These are phyloP conservation scores for Trichoderma orchidacearum DNA, from an alignment of 495 filamentous ascomycete genomes.

Conservation along the genomic window DNA sequence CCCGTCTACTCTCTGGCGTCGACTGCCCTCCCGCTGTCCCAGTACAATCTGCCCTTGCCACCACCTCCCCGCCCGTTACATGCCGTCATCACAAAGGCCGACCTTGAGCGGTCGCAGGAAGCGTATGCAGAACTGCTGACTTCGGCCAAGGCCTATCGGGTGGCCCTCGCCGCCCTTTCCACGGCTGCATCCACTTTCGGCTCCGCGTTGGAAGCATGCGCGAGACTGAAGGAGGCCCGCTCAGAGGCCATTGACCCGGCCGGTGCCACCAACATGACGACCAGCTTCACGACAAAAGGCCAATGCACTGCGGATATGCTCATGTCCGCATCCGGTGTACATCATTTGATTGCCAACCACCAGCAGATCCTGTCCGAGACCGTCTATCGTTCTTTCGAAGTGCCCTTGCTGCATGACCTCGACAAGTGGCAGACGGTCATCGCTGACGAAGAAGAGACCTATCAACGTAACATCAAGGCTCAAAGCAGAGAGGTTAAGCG, in stretches of 20 bases:
- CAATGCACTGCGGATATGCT: slow-evolving; percentile 46
- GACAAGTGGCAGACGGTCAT: slow-evolving; percentile 44
- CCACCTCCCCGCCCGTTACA: slow-evolving; percentile 40
- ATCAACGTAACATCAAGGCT: slow-evolving; percentile 33
- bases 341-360: slow-evolving; percentile 52
- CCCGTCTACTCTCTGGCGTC: slow-evolving; percentile 48
- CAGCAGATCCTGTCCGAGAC: slow-evolving; percentile 49
- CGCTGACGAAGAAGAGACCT: slow-evolving; percentile 44
- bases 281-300: slow-evolving; percentile 35
- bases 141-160: slow-evolving; percentile 44
- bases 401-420: slow-evolving; percentile 48
- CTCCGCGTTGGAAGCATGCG: slow-evolving; percentile 46
- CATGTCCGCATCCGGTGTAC: slow-evolving; percentile 43
- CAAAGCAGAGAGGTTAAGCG: slow-evolving; percentile 41
- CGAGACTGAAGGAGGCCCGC: slow-evolving; percentile 47
- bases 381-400: slow-evolving; percentile 51
- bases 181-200: slow-evolving; percentile 46
- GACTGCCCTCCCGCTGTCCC: slow-evolving; percentile 41
- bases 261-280: slow-evolving; percentile 20
- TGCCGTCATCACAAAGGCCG: slow-evolving; percentile 43
- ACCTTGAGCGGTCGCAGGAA: slow-evolving; percentile 43
- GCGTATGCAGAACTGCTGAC: slow-evolving; percentile 47
- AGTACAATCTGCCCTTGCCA: slow-evolving; percentile 42
- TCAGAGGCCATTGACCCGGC: slow-evolving; percentile 27
- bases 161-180: slow-evolving; percentile 42